phyloP scores from a whole-genome alignment of 768 basidiomycete genomes.

The Coprinellus aureogranulatus region DNA sequence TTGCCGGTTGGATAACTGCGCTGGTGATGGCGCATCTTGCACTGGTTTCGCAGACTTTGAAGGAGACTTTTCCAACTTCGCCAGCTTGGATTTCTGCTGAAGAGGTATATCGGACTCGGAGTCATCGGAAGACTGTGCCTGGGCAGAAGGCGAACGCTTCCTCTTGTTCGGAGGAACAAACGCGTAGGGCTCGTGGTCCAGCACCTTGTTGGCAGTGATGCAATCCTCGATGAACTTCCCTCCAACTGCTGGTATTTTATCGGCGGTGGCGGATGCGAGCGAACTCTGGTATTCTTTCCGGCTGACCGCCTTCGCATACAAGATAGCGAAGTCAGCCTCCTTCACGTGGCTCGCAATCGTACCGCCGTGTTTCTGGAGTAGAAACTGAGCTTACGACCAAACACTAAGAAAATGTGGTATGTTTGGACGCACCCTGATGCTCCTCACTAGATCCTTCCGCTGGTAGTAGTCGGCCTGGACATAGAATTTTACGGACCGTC shows the following conservation, averaged over 20 bases:
- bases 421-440: constrained; percentile 54
- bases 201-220: constrained; percentile 37
- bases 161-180: constrained; percentile 26
- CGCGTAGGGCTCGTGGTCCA: constrained; percentile 49
- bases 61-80: too few species aligned
- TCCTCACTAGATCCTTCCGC: constrained; percentile 45
- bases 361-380: constrained; percentile 71
- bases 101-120: constrained; percentile 3
- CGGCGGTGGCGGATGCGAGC: constrained; percentile 29
- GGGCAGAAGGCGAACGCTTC: constrained; percentile 14
- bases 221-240: constrained; percentile 55
- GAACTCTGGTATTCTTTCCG: constrained; percentile 36
- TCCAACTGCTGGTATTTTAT: constrained; percentile 47
- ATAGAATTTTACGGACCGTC: constrained; percentile 52
- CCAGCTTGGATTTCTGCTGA: background rate
- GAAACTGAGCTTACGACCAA: background rate
- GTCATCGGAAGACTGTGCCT: background rate
- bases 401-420: background rate
- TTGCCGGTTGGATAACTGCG: too few species aligned
- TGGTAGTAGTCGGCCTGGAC: constrained; percentile 67
- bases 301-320: constrained; percentile 45
- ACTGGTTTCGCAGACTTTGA: too few species aligned
- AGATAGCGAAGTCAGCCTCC: constrained; percentile 59
- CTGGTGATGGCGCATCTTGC: too few species aligned
- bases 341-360: constrained; percentile 50